Percentiles rank a stretch among this genome's conserved stretches.
Evolutionary conservation across 2,329 filamentous ascomycete genomes (phyloP).

Genomic region (Aspergillus nomiae): DNA sequence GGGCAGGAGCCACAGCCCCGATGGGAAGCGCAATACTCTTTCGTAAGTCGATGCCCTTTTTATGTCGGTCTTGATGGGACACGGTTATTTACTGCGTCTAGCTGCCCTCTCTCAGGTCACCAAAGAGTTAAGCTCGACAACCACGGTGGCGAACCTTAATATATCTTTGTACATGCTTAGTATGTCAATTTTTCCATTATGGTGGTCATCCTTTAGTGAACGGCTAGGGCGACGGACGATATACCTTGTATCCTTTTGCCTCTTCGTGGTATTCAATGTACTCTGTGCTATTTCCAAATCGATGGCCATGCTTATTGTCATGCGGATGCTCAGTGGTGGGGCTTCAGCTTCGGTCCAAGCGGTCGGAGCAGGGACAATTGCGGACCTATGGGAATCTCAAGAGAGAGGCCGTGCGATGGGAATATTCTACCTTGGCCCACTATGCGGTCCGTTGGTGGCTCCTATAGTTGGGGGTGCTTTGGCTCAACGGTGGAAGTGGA

Average conservation of each 20-base stretch:
- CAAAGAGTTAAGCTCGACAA: slow-evolving; percentile 60
- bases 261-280: slow-evolving; percentile 72
- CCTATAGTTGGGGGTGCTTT: slow-evolving; percentile 77
- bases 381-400: slow-evolving; percentile 74
- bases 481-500: slow-evolving; percentile 70
- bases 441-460: slow-evolving; percentile 72
- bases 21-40: slow-evolving; percentile 84
- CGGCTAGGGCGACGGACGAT: slow-evolving; percentile 71
- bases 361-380: slow-evolving; percentile 80
- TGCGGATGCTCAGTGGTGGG: slow-evolving; percentile 73
- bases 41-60: slow-evolving; percentile 55
- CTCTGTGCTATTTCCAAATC: slow-evolving; percentile 68
- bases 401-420: slow-evolving; percentile 81
- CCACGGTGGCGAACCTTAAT: slow-evolving; percentile 72
- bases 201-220: slow-evolving; percentile 85
- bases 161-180: slow-evolving; percentile 79
- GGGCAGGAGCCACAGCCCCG: slow-evolving; percentile 76
- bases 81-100: slow-evolving; percentile 33
- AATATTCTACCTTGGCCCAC: slow-evolving; percentile 77
- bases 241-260: slow-evolving; percentile 71
- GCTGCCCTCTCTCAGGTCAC: slow-evolving; percentile 69
- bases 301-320: slow-evolving; percentile 75
- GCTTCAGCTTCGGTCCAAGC: slow-evolving; percentile 79
- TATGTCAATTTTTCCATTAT: slow-evolving; percentile 82
- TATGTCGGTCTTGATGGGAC: not conserved